Evolutionary conservation across 2,329 filamentous ascomycete genomes (phyloP).

Genomic region (Exophiala viscosa): DNA sequence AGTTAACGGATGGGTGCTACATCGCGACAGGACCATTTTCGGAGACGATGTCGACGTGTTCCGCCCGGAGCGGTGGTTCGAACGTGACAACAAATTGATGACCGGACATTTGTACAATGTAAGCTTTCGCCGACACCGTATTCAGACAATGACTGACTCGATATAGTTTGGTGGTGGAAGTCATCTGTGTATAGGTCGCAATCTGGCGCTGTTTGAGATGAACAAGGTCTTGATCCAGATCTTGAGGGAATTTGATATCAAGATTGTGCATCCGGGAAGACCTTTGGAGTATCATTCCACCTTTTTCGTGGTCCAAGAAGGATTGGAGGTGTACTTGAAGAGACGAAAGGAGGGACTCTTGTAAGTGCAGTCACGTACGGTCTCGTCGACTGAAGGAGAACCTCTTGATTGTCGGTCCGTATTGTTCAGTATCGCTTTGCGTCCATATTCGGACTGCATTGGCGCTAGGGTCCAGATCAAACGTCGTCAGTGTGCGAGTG

Average conservation of each 20-base stretch:
- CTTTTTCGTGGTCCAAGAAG: constrained; percentile 59
- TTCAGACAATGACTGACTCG: constrained; percentile 1
- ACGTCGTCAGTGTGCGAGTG: too few species aligned
- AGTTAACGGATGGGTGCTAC: constrained; percentile 40
- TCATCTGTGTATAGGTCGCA: constrained; percentile 56
- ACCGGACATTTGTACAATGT: constrained; percentile 55
- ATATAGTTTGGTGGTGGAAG: constrained; percentile 50
- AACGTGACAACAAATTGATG: constrained; percentile 43
- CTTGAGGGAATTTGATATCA: constrained; percentile 52
- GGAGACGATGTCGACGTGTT: constrained; percentile 39
- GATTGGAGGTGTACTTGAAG: constrained; percentile 47
- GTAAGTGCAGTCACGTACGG: not conserved
- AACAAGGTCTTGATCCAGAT: constrained; percentile 58
- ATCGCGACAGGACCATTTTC: constrained; percentile 41
- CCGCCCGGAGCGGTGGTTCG: constrained; percentile 46
- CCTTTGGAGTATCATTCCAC: constrained; percentile 53
- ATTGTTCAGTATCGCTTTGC: too few species aligned
- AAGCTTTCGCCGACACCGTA: constrained; percentile 11
- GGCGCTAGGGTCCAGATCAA: too few species aligned
- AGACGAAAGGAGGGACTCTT: constrained; percentile 20
- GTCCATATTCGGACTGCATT: too few species aligned
- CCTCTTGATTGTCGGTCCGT: too few species aligned
- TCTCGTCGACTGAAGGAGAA: not conserved
- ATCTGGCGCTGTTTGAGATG: constrained; percentile 55
- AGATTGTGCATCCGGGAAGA: constrained; percentile 48